Conservation (phyloP, 2,329 filamentous ascomycete genomes). For the Hansfordia pulvinata region DNA sequence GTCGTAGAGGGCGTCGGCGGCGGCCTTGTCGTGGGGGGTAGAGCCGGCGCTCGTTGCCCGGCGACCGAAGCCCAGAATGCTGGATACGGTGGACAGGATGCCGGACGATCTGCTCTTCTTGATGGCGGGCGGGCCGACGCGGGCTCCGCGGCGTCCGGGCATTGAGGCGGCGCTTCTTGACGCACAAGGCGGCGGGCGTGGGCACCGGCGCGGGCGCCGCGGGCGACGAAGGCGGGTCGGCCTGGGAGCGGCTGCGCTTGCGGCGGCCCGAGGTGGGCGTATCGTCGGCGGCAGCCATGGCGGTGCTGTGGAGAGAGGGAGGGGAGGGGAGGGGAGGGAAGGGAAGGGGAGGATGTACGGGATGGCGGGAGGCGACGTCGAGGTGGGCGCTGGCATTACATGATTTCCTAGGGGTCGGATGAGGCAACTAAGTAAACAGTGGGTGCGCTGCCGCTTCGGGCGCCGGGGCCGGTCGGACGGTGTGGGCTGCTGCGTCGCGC, state of each 20-base stretch:
- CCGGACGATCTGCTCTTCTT: constrained; percentile 6
- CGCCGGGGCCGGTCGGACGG: too few relatives aligned
- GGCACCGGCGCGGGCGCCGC: constrained; percentile 7
- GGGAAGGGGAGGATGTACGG: too few relatives aligned
- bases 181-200: too few relatives aligned
- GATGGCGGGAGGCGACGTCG: not conserved
- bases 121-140: not conserved
- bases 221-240: constrained; percentile 9
- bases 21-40: constrained; percentile 3
- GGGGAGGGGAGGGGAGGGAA: too few relatives aligned
- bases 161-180: constrained; percentile 11
- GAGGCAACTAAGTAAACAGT: not conserved
- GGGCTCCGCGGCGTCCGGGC: too few relatives aligned
- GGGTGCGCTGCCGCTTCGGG: not conserved
- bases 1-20: constrained; percentile 7
- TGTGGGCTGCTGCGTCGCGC: too few relatives aligned
- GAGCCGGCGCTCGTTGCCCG: constrained; percentile 3
- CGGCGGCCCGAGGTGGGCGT: constrained; percentile 10
- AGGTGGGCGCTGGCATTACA: not conserved
- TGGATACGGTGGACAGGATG: constrained; percentile 11
- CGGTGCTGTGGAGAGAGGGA: too few relatives aligned
- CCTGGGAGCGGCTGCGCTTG: constrained; percentile 11
- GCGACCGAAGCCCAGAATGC: constrained; percentile 4
- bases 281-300: constrained; percentile 9
- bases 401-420: not conserved